Evolutionary conservation across 352 stramenopile genomes (phyloP).

Genomic region (Globisporangium nodosum): DNA sequence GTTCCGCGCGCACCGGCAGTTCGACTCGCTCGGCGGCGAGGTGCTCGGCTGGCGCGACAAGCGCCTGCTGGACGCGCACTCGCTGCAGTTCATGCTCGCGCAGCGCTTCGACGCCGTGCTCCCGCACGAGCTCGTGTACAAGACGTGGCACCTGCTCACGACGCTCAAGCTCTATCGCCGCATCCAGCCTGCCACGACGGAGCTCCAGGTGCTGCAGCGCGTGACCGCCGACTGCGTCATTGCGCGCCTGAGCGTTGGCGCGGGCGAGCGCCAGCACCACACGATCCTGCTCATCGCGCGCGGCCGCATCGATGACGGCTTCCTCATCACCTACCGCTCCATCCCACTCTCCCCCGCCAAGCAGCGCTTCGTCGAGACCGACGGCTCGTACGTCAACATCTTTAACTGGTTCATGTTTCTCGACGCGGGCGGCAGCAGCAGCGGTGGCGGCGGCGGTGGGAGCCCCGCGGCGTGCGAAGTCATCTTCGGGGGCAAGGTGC

Average conservation of each 20-base stretch:
- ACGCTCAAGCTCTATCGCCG: slow-evolving; percentile 38
- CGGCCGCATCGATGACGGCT: slow-evolving; percentile 53
- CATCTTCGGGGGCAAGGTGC: slow-evolving; percentile 51
- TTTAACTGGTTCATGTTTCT: slow-evolving; percentile 81
- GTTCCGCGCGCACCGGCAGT: slow-evolving; percentile 32
- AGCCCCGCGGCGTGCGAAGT: slow-evolving; percentile 37
- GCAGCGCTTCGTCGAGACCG: slow-evolving; percentile 31
- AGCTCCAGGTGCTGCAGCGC: slow-evolving; percentile 46
- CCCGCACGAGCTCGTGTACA: slow-evolving; percentile 49
- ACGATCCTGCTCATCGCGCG: slow-evolving; percentile 56
- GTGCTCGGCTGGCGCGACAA: slow-evolving; percentile 53
- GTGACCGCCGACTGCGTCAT: slow-evolving; percentile 61
- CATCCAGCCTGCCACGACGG: slow-evolving; percentile 55
- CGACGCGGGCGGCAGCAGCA: slow-evolving; percentile 17
- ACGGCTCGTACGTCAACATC: slow-evolving; percentile 53
- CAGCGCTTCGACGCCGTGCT: slow-evolving; percentile 45
- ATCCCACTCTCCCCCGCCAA: slow-evolving; percentile 45
- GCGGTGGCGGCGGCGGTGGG: slow-evolving; percentile 3
- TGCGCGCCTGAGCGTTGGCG: slow-evolving; percentile 38
- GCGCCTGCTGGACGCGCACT: slow-evolving; percentile 26
- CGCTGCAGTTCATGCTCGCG: slow-evolving; percentile 59
- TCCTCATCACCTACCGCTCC: slow-evolving; percentile 62
- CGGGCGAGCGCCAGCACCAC: slow-evolving; percentile 30
- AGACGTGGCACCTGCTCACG: slow-evolving; percentile 64
- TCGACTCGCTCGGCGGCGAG: slow-evolving; percentile 36